Base-by-base conservation (phyloP, 2,329 filamentous ascomycete species). In the Atkinsonella texensis region DNA sequence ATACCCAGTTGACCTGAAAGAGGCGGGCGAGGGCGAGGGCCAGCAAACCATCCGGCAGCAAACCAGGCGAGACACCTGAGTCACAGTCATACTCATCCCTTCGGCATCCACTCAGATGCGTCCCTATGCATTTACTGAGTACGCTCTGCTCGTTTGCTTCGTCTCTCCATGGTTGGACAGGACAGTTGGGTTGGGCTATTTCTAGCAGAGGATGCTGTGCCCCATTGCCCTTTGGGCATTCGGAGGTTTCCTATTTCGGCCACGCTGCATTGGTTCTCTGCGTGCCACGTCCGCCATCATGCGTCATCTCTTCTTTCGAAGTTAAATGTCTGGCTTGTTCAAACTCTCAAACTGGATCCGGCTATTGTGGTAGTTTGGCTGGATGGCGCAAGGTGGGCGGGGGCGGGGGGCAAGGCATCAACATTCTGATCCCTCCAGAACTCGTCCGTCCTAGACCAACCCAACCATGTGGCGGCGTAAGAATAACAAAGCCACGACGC, bases 351-450 rank as follows among this genome's bases (percentile, higher is more conserved):
- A 35, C 33, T 40, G 13, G 39, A 40, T 17, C n/a, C 39, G n/a
- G n/a, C 12, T 17, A 40, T 40, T n/a, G n/a, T n/a, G n/a, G n/a
- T n/a, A n/a, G n/a, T n/a, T n/a, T n/a, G n/a, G n/a, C n/a, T n/a
- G n/a, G n/a, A n/a, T n/a, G n/a, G n/a, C n/a, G n/a, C n/a, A n/a
- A n/a, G n/a, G n/a, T n/a, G n/a, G n/a, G n/a, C n/a, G n/a, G n/a
- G n/a, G n/a, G n/a, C n/a, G n/a, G n/a, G 55, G 54, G 55, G 47
- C 60, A 62, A 64, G 62, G 62, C 62, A 64, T 53, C 62, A 56
- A 52, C 52, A 60, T 64, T 42, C 32, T 20, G 46, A 13, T 17
- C 39, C 41, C 28, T n/a, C n/a, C n/a, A n/a, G n/a, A n/a, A n/a
- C n/a, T n/a, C n/a, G n/a, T n/a, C n/a, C n/a, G 15, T 15, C 23